Evolutionary conservation across 1,139 yeast genomes (phyloP), one percentile per base, ranked within the genome.

Genomic region (Neolecta irregularis): DNA sequence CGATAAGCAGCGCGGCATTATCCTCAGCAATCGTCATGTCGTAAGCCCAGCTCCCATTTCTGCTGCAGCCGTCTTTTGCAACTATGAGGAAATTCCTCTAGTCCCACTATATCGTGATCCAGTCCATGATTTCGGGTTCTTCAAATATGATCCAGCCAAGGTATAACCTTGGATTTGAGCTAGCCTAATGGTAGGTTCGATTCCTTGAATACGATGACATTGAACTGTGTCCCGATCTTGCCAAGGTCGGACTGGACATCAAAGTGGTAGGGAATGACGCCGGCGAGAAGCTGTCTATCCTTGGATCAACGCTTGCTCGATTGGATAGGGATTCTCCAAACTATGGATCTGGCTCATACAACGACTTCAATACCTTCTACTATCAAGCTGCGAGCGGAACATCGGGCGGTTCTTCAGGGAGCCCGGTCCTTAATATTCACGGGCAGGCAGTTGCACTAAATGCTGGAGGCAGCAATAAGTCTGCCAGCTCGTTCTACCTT

Each of bases 321-420:
- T 58, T 83, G 41, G 95, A 85, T 56, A 72, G 95, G 62, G 81
- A 83, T 53, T 92, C 95, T 3, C 96, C 96, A 2, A 93, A 79
- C 44, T 85, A 85, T 53, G 95, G 95, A 30, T 73, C 72, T 13
- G 61, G 78, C 48, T 74, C 91, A n/a, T 85, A 83, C 54, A 81
- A 79, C 51, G 96, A 85, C 60, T 85, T 83, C 65, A 85, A 85
- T 54, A 85, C 95, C 1, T 94, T 81, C 55, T 85, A 85, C 57
- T 81, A 83, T 41, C 95, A 85, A 56, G 96, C 95, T 1, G 94
- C 95, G 11, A 94, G 95, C 1, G 70, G 85, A 46, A 93, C 95
- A 0, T 76, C 93, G 7, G 95, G 95, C 26, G 95, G 95, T 1
- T 81, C 94, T 1, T 75, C 92, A 35, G 96, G 96, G 3, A 81